Conservation (phyloP, 1,284 basidiomycete species). For the Exobasidium rhododendri region DNA sequence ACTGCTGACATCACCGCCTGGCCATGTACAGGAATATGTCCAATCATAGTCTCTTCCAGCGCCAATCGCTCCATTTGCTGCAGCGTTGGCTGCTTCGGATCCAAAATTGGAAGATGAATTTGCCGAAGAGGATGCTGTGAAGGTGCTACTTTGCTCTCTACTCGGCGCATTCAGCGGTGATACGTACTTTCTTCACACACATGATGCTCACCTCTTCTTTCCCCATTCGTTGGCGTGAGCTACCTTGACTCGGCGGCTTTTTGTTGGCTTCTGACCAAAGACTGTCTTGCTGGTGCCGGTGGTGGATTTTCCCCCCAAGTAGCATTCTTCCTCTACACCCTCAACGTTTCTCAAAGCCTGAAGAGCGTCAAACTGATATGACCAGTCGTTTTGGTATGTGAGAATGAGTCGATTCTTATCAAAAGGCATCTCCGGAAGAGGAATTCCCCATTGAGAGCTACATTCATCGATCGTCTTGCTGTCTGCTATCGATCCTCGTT, state of each 20-base stretch:
- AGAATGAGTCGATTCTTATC: slow-evolving; percentile 76
- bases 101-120: slow-evolving; percentile 33
- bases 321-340: slow-evolving; percentile 68
- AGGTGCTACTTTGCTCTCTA: no score
- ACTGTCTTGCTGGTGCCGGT: slow-evolving; percentile 9
- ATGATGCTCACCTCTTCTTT: slow-evolving; percentile 63
- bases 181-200: no score
- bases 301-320: slow-evolving; percentile 65
- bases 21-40: slow-evolving; percentile 90
- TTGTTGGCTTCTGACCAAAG: slow-evolving; percentile 29
- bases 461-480: slow-evolving; percentile 60
- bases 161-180: no score
- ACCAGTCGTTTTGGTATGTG: slow-evolving; percentile 63
- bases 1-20: slow-evolving; percentile 60
- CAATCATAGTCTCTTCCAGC: slow-evolving; percentile 70
- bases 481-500: slow-evolving; percentile 45
- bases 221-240: slow-evolving; percentile 92
- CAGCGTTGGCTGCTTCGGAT: slow-evolving; percentile 18
- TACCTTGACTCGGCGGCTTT: slow-evolving; percentile 71
- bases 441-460: slow-evolving; percentile 70
- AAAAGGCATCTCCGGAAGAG: slow-evolving; percentile 95
- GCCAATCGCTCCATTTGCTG: slow-evolving; percentile 25
- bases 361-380: slow-evolving; percentile 67
- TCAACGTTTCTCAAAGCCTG: slow-evolving; percentile 71
- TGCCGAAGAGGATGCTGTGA: background rate